Conservation (phyloP, 257 asterid species). For the Solanum dulcamara region DNA sequence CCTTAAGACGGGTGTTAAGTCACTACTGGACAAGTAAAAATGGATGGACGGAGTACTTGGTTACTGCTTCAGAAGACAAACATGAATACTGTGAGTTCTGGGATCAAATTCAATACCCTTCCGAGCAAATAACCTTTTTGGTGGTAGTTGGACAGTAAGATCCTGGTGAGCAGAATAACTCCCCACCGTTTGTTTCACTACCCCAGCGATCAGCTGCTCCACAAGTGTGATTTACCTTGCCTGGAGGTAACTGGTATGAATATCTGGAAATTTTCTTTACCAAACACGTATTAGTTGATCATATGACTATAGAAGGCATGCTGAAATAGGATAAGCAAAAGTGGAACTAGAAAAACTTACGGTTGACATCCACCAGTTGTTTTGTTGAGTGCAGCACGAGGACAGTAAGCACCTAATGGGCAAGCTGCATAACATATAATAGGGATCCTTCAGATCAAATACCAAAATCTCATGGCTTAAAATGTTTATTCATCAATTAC, state of each 20-base stretch:
- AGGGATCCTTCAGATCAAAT: slow-evolving; percentile 4
- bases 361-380: slow-evolving; percentile 77
- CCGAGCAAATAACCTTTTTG: slow-evolving; percentile 40
- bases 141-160: slow-evolving; percentile 85
- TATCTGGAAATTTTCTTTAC: slow-evolving; percentile 50
- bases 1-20: background rate
- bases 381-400: slow-evolving; percentile 48
- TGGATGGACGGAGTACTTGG: background rate
- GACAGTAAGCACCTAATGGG: slow-evolving; percentile 91
- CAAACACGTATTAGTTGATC: slow-evolving; percentile 20
- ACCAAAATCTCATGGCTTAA: background rate
- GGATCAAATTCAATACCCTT: slow-evolving; percentile 40
- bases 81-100: background rate
- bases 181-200: slow-evolving; percentile 49
- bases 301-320: slow-evolving; percentile 3
- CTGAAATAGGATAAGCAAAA: slow-evolving; percentile 1
- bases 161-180: slow-evolving; percentile 86
- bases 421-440: slow-evolving; percentile 52
- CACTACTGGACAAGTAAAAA: background rate
- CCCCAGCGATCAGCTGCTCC: slow-evolving; percentile 98
- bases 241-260: slow-evolving; percentile 75
- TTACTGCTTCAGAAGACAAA: background rate
- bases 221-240: slow-evolving; percentile 66
- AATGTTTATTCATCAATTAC: background rate
- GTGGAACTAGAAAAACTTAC: slow-evolving; percentile 47